Evolutionary conservation across 106 monocot species (phyloP), one percentile per base, ranked within the genome.

Genomic region (Dendrobium huoshanense): DNA sequence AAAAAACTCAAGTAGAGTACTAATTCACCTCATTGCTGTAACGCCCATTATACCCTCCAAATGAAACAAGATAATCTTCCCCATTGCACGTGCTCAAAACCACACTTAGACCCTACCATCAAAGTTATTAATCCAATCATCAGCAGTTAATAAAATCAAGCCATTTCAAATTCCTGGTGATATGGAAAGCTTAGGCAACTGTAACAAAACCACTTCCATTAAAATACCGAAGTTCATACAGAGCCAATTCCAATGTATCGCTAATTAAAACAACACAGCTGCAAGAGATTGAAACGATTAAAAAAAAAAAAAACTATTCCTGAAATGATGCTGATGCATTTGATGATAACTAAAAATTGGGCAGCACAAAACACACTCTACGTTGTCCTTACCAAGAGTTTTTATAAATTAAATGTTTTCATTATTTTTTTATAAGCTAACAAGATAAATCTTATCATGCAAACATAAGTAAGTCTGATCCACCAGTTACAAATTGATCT

Each of bases 41-140:
- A 45, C 84, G 87, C 43, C 95, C 98, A 91, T 91, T 93, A 72
- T 99, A 95, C 83, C 98, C 98, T 75, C 98, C 98, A 88, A 99
- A 99, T 25, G 98, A 92, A 54, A 99, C 84, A 54, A 99, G 88
- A 77, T 86, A 90, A 82, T 99, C 92, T 70, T 99, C 89, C 42
- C 95, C 92, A 70, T 83, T 88, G 80, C 89, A 93, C 9, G 92
- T 91, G 77, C 80, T 88, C 24, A 77, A 47, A 73, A 91, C 93
- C 83, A 99, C 88, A 82, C 92, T 99, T 77, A 95, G 82, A 4
- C 98, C 98, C 98, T 98, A 56, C 59, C n/a, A 81, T 9, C 68
- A 56, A 67, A 51, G 20, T 7, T 20, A 10, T 48, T 76, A 27
- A 8, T 33, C 41, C 15, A 82, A 65, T 51, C 55, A 73, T 82